Percentiles rank a stretch among this genome's conserved stretches.
Conservation (phyloP, 2,329 filamentous ascomycete species). For the Diaporthe sp. region DNA sequence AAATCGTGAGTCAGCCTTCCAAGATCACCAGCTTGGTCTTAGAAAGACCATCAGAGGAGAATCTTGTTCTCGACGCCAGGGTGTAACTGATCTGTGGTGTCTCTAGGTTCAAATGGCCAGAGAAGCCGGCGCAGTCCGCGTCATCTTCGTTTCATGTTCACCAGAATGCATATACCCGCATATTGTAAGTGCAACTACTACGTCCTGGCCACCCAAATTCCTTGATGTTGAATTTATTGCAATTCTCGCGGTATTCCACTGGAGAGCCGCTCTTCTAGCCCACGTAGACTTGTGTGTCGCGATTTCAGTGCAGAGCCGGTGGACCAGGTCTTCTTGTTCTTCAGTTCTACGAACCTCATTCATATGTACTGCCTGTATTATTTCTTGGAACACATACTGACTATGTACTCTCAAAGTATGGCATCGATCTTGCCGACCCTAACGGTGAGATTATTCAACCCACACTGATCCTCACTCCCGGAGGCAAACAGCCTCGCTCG, state of each 20-base stretch:
- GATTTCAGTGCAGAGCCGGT: background rate
- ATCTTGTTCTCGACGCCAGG: background rate
- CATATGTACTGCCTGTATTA: background rate
- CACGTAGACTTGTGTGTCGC: background rate
- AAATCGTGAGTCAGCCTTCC: constrained; percentile 86
- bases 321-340: background rate
- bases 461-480: background rate
- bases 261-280: background rate
- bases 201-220: background rate
- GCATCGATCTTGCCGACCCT: constrained; percentile 19
- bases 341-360: background rate
- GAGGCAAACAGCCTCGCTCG: constrained; percentile 74
- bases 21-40: background rate
- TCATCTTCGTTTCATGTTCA: constrained; percentile 14
- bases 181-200: background rate
- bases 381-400: background rate
- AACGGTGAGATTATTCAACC: background rate
- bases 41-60: background rate
- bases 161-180: constrained; percentile 22
- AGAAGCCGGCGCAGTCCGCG: background rate
- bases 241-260: background rate
- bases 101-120: constrained; percentile 10
- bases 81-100: background rate
- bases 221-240: background rate
- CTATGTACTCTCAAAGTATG: background rate